Evolutionary conservation across 768 basidiomycete species (phyloP).

Genomic region (Podaxis rugospora): DNA sequence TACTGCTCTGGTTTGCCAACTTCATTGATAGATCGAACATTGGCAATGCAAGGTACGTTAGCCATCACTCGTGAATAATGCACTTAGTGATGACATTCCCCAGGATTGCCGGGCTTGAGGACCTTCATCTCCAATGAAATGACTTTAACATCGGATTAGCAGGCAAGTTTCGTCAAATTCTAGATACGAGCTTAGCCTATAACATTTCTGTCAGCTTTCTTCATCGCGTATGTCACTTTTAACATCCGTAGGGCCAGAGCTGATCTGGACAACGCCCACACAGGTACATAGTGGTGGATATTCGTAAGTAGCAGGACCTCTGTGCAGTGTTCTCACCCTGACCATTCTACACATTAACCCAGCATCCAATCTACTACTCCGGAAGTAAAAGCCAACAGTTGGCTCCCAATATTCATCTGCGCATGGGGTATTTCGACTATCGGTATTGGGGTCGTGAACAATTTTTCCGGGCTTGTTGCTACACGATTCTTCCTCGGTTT

Average conservation of each 20-base stretch:
- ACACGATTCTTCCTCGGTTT: conserved; percentile 23
- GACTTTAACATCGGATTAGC: conserved; percentile 22
- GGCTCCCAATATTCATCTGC: conserved; percentile 1
- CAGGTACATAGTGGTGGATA: conserved; percentile 2
- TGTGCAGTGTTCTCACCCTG: background rate
- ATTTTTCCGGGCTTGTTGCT: conserved; percentile 21
- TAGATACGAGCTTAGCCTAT: background rate
- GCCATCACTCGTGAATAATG: background rate
- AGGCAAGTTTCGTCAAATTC: background rate
- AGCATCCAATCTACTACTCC: conserved; percentile 1
- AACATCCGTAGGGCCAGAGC: background rate
- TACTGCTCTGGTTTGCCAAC: background rate
- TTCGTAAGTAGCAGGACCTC: background rate
- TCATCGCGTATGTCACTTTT: background rate
- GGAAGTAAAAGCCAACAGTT: background rate
- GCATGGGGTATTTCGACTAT: background rate
- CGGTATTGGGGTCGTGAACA: conserved; percentile 22
- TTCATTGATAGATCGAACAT: conserved; percentile 28
- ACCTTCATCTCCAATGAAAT: conserved; percentile 21
- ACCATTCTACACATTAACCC: background rate
- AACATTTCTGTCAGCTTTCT: background rate
- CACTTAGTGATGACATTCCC: background rate
- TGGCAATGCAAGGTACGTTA: conserved; percentile 20
- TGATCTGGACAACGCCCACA: background rate
- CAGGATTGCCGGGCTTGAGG: conserved; percentile 24